Conservation (phyloP, 1,284 basidiomycete species). For the Trametes pubescens region DNA sequence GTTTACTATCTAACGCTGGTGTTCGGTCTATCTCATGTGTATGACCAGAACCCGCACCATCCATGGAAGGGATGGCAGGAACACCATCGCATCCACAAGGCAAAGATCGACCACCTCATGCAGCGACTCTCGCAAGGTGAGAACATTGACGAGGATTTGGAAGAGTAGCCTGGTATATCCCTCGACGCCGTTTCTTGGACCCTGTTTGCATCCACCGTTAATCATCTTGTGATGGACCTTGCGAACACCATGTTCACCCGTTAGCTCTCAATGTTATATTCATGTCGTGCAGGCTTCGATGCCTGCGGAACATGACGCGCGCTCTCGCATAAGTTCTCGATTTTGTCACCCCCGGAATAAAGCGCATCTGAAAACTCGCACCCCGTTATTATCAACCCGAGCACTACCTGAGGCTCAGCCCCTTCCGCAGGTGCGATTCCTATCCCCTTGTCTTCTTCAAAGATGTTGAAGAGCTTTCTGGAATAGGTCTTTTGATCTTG, state of each 20-base stretch:
- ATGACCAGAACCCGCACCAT: conserved; percentile 76
- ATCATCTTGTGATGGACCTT: neutral
- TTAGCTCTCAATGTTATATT: no score
- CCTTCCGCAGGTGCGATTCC: no score
- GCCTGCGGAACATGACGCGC: no score
- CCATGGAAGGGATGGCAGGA: conserved; percentile 93
- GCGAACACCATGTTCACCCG: neutral
- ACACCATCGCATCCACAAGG: conserved; percentile 84
- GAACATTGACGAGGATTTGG: conserved; percentile 51
- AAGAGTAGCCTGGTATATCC: conserved; percentile 17
- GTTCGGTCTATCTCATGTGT: conserved; percentile 17
- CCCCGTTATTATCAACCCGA: no score
- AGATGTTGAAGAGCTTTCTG: no score
- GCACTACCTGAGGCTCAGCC: no score
- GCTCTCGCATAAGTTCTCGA: no score
- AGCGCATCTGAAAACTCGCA: no score
- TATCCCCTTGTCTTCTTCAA: no score
- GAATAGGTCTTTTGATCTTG: no score
- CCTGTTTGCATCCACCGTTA: neutral
- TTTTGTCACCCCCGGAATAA: no score
- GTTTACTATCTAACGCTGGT: neutral
- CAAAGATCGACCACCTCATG: conserved; percentile 82
- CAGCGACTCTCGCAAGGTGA: conserved; percentile 65
- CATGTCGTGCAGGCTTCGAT: no score
- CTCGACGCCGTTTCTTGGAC: neutral